Base-by-base conservation (phyloP, 2,329 filamentous ascomycete genomes). In the Byssothecium circinans region DNA sequence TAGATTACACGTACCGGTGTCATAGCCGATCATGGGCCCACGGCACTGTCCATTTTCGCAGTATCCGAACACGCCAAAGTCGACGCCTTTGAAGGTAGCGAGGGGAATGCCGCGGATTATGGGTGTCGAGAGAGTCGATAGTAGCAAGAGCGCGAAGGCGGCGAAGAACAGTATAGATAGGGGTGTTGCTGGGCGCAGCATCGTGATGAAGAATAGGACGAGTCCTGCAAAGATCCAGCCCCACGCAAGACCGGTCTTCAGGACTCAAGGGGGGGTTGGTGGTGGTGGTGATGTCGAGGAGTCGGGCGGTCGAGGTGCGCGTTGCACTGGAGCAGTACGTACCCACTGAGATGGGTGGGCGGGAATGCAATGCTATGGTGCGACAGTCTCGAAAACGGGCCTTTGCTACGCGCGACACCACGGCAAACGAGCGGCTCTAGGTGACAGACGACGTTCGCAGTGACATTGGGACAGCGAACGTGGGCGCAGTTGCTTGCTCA, bases 31-130 rank as follows among this genome's bases (percentile, higher is more conserved):
- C 67, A 86, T 82, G 56, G 92, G 83, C 33, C 78, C 76, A 62
- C 82, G 88, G 72, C 94, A 97, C 49, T 73, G 65, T 53, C 68
- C 70, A 32, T 74, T 76, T 56, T 83, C 79, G 73, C 94, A 99
- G 64, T 84, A 95, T 20, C 94, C 94, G 75, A 97, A 92, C 40
- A 97, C 91, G 40, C 94, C 94, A 77, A 95, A 96, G 58, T 85
- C 85, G 59, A 89, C 83, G 61, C 86, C 85, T 34, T 85, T 75
- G 66, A 85, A 92, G 43, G 83, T 85, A 30, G 88, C 91, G 34
- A 99, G 79, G 8, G 91, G 89, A 38, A 99, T 95, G 20, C 79
- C 81, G 65, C 87, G 85, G 67, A 97, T 87, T 58, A 99, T 84
- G 15, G 94, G 94, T 0, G 90, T 91, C 1, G 92, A 96, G n/a